Evolutionary conservation across 1,284 basidiomycete species (phyloP), one percentile per base, ranked within the genome.

Genomic region (Tilletia indica): DNA sequence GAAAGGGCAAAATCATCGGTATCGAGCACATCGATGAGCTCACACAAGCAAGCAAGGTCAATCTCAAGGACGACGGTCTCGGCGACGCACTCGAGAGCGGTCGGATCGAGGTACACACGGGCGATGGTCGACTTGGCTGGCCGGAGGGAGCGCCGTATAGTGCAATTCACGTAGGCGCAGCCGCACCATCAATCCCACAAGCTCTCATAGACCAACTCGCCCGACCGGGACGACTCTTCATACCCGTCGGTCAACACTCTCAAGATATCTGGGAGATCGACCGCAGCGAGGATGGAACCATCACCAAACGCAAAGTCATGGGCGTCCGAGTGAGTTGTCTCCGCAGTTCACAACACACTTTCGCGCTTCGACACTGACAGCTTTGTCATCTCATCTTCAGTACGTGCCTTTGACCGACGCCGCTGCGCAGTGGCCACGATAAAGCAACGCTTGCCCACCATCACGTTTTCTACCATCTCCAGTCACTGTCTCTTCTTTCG

Each of bases 161-260:
- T 76, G 91, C 90, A 0, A 98, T 98, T 66, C 96, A 99, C 79
- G 96, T 98, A 25, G 96, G 96, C 4, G 96, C 96, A 0, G 94
- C 95, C 0, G 91, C 94, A 0, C 91, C 92, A 0, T 49, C 67
- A 0, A 73, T 80, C 3, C 94, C 94, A 0, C 83, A 89, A 47
- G 83, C 88, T 0, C 88, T 98, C 0, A 83, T 98, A 36, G 89
- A 93, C 16, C 87, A 87, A 75, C 90, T 98, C 3, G 91, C 91
- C 14, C 85, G 85, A 1, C 93, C 93, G 0, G 96, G 96, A 1
- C 87, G 93, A 68, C 93, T 97, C 91, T 96, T 97, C 85, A 92
- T 97, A 69, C 95, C 95, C 0, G 91, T 98, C 6, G 94, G 66
- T 75, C 74, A 74, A 71, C 66, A 42, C 4, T 38, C 66, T 25